A percentile compares a stretch with the other conserved stretches of the same genome.
phyloP scores from a whole-genome alignment of 805 yeast genomes.

The Candida quercuum region DNA sequence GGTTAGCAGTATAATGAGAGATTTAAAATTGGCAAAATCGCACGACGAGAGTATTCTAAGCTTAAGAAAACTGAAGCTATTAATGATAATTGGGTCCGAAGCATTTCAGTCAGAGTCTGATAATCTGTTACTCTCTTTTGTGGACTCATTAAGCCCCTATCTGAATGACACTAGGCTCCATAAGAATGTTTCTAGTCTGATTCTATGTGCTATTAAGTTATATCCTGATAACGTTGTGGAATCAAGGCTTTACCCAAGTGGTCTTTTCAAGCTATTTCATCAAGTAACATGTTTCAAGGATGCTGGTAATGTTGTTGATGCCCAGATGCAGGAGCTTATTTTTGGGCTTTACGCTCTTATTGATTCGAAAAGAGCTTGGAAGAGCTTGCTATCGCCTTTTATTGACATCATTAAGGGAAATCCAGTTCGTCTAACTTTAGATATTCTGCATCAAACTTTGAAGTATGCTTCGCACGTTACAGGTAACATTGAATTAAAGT shows the following conservation, averaged over 20 bases:
- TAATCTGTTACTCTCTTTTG: conserved; percentile 19
- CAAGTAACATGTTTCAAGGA: conserved; percentile 7
- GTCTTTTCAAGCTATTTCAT: conserved; percentile 20
- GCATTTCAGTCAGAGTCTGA: conserved; percentile 7
- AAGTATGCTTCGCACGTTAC: conserved; percentile 6
- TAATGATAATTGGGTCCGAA: conserved; percentile 25
- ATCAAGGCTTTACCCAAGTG: conserved; percentile 5
- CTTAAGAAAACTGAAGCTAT: conserved; percentile 34
- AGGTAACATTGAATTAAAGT: not conserved
- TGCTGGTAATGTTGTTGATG: not conserved
- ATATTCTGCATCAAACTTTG: conserved; percentile 7
- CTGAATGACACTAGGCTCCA: conserved; percentile 15
- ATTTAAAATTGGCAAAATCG: conserved; percentile 19
- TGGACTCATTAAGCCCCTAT: conserved; percentile 7
- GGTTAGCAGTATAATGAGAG: conserved; percentile 26
- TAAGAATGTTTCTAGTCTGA: conserved; percentile 24
- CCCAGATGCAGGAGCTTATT: not conserved
- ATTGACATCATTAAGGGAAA: conserved; percentile 3
- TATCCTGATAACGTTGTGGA: conserved; percentile 5
- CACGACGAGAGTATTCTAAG: conserved; percentile 19
- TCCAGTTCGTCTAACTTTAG: conserved; percentile 3
- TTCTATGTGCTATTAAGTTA: conserved; percentile 17
- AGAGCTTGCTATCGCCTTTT: conserved; percentile 9
- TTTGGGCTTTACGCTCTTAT: conserved; percentile 1
- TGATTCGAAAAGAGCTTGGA: conserved; percentile 9